Evolutionary conservation across 768 basidiomycete species (phyloP).

Genomic region (Phylloporus sp.): DNA sequence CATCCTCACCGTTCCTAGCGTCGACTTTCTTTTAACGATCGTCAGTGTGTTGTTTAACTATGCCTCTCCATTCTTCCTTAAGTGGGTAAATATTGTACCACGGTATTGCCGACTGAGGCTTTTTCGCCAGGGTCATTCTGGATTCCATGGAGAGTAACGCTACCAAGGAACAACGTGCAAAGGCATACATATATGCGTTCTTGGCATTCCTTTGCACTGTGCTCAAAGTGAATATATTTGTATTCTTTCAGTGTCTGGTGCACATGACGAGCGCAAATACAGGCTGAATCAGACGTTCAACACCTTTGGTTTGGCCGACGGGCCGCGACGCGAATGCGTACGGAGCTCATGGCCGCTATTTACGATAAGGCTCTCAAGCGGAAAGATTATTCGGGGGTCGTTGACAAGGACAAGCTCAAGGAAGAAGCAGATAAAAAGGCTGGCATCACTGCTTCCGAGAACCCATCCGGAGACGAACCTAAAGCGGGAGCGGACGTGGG

Average conservation of each 20-base stretch:
- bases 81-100: slow-evolving; percentile 35
- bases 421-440: slow-evolving; percentile 21
- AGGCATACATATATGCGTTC: slow-evolving; percentile 75
- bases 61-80: slow-evolving; percentile 79
- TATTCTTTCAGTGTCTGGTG: background rate
- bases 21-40: slow-evolving; percentile 66
- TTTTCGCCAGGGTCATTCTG: slow-evolving; percentile 46
- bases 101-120: background rate
- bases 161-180: slow-evolving; percentile 46
- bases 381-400: slow-evolving; percentile 76
- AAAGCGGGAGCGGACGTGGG: slow-evolving; percentile 81
- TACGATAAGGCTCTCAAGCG: slow-evolving; percentile 86
- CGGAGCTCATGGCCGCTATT: slow-evolving; percentile 78
- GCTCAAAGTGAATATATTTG: slow-evolving; percentile 18
- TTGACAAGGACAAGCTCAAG: slow-evolving; percentile 44
- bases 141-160: slow-evolving; percentile 46
- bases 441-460: slow-evolving; percentile 20
- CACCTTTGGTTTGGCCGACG: slow-evolving; percentile 80
- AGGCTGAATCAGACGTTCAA: slow-evolving; percentile 64
- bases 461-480: slow-evolving; percentile 39
- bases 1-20: slow-evolving; percentile 22
- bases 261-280: background rate
- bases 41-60: slow-evolving; percentile 74
- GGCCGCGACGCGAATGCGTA: slow-evolving; percentile 65
- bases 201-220: slow-evolving; percentile 60